A percentile compares a stretch with the other conserved stretches of the same genome.
Evolutionary conservation across 2,329 filamentous ascomycete species (phyloP).

Genomic region (Diaporthe humulicola): DNA sequence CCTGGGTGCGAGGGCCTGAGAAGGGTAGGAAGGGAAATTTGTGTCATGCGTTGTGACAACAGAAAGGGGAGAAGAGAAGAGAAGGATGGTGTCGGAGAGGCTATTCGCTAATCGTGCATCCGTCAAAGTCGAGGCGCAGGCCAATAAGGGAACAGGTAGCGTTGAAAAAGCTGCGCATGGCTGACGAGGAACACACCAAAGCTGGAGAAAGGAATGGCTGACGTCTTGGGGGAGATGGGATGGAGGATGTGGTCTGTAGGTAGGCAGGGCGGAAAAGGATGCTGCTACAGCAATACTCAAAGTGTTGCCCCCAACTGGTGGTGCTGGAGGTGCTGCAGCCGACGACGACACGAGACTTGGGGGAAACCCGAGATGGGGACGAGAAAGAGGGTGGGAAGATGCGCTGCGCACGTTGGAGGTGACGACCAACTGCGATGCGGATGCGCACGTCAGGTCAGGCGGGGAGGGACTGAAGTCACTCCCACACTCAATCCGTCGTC

Average conservation of each 20-base stretch:
- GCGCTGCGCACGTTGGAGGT: slow-evolving; percentile 4
- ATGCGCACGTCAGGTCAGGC: slow-evolving; percentile 27
- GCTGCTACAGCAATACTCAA: slow-evolving; percentile 1
- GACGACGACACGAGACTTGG: slow-evolving; percentile 16
- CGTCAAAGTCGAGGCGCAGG: slow-evolving; percentile 31
- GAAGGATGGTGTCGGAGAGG: slow-evolving; percentile 24
- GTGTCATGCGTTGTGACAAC: slow-evolving; percentile 16
- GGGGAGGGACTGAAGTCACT: slow-evolving; percentile 14
- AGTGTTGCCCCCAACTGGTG: background rate
- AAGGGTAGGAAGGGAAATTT: slow-evolving; percentile 13
- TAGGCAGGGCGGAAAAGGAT: slow-evolving; percentile 10
- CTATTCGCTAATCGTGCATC: slow-evolving; percentile 38
- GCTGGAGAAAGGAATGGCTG: slow-evolving; percentile 26
- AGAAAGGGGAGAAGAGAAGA: slow-evolving; percentile 9
- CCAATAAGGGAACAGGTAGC: slow-evolving; percentile 32
- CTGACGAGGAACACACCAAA: slow-evolving; percentile 32
- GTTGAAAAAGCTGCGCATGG: slow-evolving; percentile 34
- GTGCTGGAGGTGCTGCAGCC: slow-evolving; percentile 12
- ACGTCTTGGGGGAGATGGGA: slow-evolving; percentile 19
- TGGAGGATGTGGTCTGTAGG: background rate
- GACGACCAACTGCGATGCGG: slow-evolving; percentile 26
- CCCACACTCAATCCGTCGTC: background rate
- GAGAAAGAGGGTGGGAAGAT: background rate
- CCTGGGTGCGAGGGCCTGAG: background rate
- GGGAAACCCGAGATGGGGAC: background rate